A percentile compares a stretch with the other conserved stretches of the same genome.
These are phyloP conservation scores for Coniochaeta ligniaria DNA, from an alignment of 2,329 filamentous ascomycete species.

Conservation along the genomic window DNA sequence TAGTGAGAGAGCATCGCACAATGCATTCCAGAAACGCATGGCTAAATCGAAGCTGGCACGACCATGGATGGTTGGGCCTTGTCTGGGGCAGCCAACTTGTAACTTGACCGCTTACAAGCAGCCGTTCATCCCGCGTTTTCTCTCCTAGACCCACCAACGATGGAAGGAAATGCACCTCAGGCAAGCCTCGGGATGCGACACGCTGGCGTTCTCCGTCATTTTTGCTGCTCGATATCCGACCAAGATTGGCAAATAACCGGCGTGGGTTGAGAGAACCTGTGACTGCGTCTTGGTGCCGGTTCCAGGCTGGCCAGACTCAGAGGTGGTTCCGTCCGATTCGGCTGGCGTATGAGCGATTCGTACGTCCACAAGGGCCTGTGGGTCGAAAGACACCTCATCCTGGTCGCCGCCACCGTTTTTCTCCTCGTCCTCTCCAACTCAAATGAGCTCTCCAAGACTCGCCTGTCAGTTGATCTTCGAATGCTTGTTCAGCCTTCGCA, in stretches of 20 bases:
- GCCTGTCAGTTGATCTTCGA: not conserved
- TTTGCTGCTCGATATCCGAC: not conserved
- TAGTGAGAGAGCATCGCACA: not conserved
- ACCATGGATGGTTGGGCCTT: not conserved
- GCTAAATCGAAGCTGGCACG: not conserved
- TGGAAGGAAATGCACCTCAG: no score
- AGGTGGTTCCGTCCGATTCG: not conserved
- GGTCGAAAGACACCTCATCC: not conserved
- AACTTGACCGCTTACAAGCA: not conserved
- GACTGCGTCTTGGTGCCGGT: not conserved
- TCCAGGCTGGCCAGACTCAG: not conserved
- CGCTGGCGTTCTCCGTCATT: not conserved
- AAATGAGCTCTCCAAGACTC: not conserved
- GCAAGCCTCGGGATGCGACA: not conserved
- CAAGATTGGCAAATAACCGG: not conserved
- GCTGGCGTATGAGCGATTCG: not conserved
- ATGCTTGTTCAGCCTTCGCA: not conserved
- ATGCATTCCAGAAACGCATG: not conserved
- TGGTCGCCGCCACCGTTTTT: not conserved
- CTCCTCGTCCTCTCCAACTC: not conserved
- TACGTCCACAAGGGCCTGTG: not conserved
- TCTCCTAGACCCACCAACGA: not conserved
- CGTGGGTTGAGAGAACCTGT: not conserved
- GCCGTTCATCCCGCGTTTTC: not conserved
- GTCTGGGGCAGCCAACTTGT: not conserved